A percentile compares a stretch with the other conserved stretches of the same genome.
Conservation (phyloP, 257 asterid species). For the Solanum gracilifrons region DNA sequence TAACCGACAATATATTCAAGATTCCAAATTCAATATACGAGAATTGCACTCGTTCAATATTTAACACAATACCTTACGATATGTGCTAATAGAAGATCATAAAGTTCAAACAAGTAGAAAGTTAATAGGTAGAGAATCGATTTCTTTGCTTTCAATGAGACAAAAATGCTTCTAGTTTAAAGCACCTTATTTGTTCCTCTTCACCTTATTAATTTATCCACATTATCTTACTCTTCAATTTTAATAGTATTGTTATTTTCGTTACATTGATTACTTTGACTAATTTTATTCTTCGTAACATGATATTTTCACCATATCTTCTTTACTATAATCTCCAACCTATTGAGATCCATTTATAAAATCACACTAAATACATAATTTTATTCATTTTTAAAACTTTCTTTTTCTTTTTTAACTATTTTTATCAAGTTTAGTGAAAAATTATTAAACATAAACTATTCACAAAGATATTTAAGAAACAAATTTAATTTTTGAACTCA, state of each 20-base stretch:
- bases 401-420: neutral
- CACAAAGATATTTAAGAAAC: neutral
- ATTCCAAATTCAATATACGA: neutral
- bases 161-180: neutral
- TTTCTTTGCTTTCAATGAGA: neutral
- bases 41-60: too few relatives aligned
- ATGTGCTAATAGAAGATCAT: neutral
- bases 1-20: too few relatives aligned
- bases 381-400: neutral
- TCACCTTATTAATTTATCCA: neutral
- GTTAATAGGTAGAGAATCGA: accelerated
- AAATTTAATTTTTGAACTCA: neutral
- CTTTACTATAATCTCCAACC: neutral
- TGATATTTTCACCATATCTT: neutral
- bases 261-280: neutral
- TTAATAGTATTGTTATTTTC: neutral
- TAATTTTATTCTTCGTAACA: neutral
- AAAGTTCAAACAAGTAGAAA: neutral
- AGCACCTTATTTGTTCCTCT: neutral
- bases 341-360: neutral
- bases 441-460: neutral
- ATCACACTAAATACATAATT: neutral
- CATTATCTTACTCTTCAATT: neutral
- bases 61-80: too few relatives aligned
- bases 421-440: neutral